Evolutionary conservation across 208 protist genomes (phyloP), one percentile per base, ranked within the genome.

Genomic region (Leishmania gerbilli): DNA sequence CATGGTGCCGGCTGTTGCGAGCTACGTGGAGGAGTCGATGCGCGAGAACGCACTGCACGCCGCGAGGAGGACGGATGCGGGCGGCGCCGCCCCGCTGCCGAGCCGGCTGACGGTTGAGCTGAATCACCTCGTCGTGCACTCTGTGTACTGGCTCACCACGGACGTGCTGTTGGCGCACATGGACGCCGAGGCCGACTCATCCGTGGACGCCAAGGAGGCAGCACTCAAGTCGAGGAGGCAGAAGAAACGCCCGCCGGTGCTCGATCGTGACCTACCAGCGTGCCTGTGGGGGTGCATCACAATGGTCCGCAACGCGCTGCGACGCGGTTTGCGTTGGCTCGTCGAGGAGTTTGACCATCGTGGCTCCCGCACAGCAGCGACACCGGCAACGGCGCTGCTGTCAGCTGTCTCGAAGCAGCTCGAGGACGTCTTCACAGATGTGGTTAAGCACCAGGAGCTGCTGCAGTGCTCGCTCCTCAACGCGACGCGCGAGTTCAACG

Each of bases 71-170:
- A 71, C 34, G 51, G 60, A 56, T 67, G 42, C 47, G 9, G 68
- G 9, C 24, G 19, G n/a, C 15, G 34, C 77, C 65, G 24, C 60
- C 24, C 21, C 72, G 19, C 45, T 47, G 31, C 93, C 94, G 31
- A 88, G 83, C 24, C 86, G 88, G 5, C 42, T 97, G 78, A 68
- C 76, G 15, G 89, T 90, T 0, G 91, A 96, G 79, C 81, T 91
- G 4, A 96, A 96, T 74, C 77, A 96, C 71, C 82, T 89, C 34
- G 42, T 97, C 17, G 34, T 97, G 27, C 92, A 97, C 64, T 72
- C 76, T 42, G 80, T 90, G 60, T 71, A 94, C 80, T 89, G 89
- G 84, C 80, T 96, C 15, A 58, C 87, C 15, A 77, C 81, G 55
- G 94, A 95, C 58, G 81, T 88, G 8, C 82, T 97, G 27, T 42